Conservation (phyloP, 129 eudicot species). For the Ambrosia artemisiifolia region DNA sequence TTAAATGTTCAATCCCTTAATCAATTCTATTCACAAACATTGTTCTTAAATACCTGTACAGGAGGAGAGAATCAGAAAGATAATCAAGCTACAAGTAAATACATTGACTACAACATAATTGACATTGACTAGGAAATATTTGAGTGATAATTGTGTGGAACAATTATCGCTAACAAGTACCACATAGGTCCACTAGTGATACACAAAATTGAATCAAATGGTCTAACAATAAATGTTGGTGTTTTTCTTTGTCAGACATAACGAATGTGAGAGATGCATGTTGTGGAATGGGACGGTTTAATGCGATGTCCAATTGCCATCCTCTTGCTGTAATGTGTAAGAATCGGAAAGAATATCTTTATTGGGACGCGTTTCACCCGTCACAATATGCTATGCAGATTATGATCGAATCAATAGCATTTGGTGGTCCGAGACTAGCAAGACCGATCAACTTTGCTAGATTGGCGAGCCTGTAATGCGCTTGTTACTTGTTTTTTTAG, state of each 20-base stretch:
- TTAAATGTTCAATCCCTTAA: too few relatives aligned
- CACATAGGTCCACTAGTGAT: too few relatives aligned
- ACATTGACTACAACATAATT: too few relatives aligned
- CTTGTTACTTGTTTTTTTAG: neutral
- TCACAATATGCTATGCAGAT: slow-evolving; percentile 5
- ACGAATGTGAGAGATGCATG: slow-evolving; percentile 19
- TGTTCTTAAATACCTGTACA: too few relatives aligned
- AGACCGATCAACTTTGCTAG: slow-evolving; percentile 31
- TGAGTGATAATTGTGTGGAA: too few relatives aligned
- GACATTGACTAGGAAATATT: too few relatives aligned
- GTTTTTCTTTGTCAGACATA: slow-evolving; percentile 12
- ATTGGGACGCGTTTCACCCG: slow-evolving; percentile 31
- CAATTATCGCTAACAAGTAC: too few relatives aligned
- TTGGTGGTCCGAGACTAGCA: slow-evolving; percentile 13
- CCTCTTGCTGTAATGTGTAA: slow-evolving; percentile 19
- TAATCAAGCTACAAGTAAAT: too few relatives aligned
- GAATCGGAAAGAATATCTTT: slow-evolving; percentile 24
- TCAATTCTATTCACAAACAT: too few relatives aligned
- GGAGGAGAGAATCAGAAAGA: too few relatives aligned
- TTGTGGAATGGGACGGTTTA: slow-evolving; percentile 35
- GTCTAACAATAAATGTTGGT: neutral
- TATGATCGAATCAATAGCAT: slow-evolving; percentile 6
- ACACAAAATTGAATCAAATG: too few relatives aligned
- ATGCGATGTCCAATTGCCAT: slow-evolving; percentile 27
- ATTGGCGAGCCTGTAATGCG: slow-evolving; percentile 21